Base-by-base conservation (phyloP, 441 rosid species). In the California macrophylla region DNA sequence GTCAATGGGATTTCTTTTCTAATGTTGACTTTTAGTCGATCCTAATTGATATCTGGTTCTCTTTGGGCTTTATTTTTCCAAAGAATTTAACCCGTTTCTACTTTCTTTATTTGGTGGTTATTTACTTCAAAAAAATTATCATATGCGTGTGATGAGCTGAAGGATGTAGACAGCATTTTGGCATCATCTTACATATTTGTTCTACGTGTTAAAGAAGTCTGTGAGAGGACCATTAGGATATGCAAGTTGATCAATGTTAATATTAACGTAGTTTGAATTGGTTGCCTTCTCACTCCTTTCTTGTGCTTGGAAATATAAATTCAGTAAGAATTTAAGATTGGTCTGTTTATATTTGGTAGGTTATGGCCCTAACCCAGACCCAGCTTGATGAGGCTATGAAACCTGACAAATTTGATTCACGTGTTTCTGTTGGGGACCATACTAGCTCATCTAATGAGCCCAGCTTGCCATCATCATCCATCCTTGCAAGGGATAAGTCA, bases 331-430 rank as follows among this genome's bases (percentile, higher is more conserved):
- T 75, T 69, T 47, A 34, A 66, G 70, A 71, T 66, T 69, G 69
- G 74, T 66, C 65, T 65, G 73, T 13, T 74, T 69, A 21, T 74
- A 38, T 75, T 68, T 79, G 77, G 72, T 79, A 92, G 97, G 97
- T 92, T 62, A 84, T 90, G 87, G 74, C 90, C 62, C 78, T 92
- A 70, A 89, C 87, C n/a, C 95, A 90, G 77, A 87, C 88, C 71
- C 99, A 95, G 79, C 89, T 90, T 71, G 96, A 95, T 65, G 97
- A 90, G 77, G 96, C 95, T 73, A 82, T 90, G 96, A 90, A 88
- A 79, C 87, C 98, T 9, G 86, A 71, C 66, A 85, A 91, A 42
- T 88, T 86, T 76, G 86, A 84, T 82, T 72, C 88, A 6, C 82
- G 79, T 80, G 82, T 85, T 77, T 77, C 98, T 73, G 78, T 78